Conservation (phyloP, 768 basidiomycete species). For the Boletus coccyginus region DNA sequence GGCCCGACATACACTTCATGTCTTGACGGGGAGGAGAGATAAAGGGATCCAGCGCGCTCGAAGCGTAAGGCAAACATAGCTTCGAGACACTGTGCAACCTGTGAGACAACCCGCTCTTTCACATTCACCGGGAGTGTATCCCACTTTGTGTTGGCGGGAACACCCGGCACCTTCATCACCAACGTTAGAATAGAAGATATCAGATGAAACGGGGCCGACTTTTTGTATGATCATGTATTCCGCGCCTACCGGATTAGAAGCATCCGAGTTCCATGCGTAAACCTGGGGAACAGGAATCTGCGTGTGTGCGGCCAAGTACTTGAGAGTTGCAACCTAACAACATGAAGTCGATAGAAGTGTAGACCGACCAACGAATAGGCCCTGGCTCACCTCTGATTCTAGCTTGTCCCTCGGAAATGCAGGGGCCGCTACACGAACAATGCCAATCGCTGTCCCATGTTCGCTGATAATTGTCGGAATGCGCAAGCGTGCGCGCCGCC, state of each 20-base stretch:
- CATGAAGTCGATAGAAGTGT: neutral
- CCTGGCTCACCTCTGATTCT: neutral
- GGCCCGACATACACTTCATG: neutral
- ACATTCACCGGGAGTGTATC: neutral
- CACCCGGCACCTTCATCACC: neutral
- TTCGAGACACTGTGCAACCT: neutral
- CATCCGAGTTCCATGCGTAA: neutral
- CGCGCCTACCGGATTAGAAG: neutral
- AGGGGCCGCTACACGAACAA: neutral
- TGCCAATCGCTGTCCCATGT: neutral
- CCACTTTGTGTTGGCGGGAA: neutral
- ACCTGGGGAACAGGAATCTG: neutral
- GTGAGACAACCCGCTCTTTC: neutral
- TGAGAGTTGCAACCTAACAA: neutral
- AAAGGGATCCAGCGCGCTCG: neutral
- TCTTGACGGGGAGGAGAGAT: neutral
- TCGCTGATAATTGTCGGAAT: too few species aligned
- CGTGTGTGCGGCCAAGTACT: neutral
- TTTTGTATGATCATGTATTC: neutral
- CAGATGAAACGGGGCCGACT: neutral
- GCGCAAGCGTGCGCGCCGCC: too few species aligned
- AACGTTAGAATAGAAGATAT: neutral
- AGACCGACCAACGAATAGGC: too few species aligned
- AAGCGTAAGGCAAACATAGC: neutral
- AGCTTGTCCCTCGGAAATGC: slow-evolving; percentile 3